Conservation (phyloP, 2,329 filamentous ascomycete genomes). For the Zelopaecilomyces penicillatus region DNA sequence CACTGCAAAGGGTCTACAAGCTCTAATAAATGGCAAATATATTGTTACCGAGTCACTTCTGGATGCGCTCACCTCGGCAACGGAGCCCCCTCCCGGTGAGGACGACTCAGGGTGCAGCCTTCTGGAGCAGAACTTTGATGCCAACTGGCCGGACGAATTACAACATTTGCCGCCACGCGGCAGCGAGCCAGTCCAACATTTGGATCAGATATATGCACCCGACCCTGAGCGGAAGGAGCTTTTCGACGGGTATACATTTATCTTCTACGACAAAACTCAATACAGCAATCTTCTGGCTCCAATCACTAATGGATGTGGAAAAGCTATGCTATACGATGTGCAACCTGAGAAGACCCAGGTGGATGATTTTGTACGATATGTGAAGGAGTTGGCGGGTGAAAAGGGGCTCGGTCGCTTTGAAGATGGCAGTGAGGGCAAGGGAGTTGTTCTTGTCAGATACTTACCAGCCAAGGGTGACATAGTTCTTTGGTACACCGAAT, state of each 20-base stretch:
- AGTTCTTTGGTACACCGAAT: slow-evolving; percentile 58
- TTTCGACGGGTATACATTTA: slow-evolving; percentile 80
- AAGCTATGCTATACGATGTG: slow-evolving; percentile 62
- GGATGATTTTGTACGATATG: slow-evolving; percentile 69
- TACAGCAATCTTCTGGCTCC: slow-evolving; percentile 66
- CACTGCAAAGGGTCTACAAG: slow-evolving; percentile 77
- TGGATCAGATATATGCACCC: slow-evolving; percentile 63
- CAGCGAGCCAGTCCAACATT: slow-evolving; percentile 63
- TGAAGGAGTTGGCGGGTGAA: slow-evolving; percentile 65
- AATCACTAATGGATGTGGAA: slow-evolving; percentile 74
- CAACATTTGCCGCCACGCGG: slow-evolving; percentile 65
- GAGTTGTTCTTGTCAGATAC: slow-evolving; percentile 72
- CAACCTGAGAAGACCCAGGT: slow-evolving; percentile 54
- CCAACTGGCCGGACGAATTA: slow-evolving; percentile 67
- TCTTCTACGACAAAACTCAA: slow-evolving; percentile 73
- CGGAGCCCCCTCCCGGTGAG: slow-evolving; percentile 37
- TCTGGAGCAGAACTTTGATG: slow-evolving; percentile 73
- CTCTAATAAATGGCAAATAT: slow-evolving; percentile 69
- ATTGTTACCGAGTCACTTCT: slow-evolving; percentile 70
- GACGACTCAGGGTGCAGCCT: slow-evolving; percentile 43
- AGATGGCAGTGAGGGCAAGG: slow-evolving; percentile 55
- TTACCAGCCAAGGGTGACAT: slow-evolving; percentile 47
- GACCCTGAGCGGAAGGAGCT: slow-evolving; percentile 57
- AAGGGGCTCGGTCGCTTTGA: slow-evolving; percentile 61
- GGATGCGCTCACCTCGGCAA: slow-evolving; percentile 58